phyloP scores from a whole-genome alignment of 768 basidiomycete genomes.

The Melanogaster broomeanus region DNA sequence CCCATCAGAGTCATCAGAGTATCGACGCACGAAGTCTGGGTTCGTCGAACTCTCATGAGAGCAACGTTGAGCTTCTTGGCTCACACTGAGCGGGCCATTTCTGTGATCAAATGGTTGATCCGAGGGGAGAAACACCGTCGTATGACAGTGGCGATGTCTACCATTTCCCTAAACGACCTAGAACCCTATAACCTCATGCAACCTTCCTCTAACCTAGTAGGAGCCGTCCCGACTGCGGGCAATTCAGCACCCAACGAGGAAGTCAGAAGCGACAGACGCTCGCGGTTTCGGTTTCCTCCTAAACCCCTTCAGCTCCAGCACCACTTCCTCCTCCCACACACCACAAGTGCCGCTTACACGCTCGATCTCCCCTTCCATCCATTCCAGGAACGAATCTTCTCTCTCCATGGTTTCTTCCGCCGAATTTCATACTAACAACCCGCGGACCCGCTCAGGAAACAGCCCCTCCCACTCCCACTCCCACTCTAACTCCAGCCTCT shows the following conservation, averaged over 20 bases:
- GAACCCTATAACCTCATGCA: constrained; percentile 14
- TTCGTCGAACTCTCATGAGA: constrained; percentile 19
- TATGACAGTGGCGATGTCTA: constrained; percentile 40
- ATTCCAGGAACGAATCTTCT: constrained; percentile 18
- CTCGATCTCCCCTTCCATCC: constrained; percentile 16
- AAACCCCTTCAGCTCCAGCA: constrained; percentile 37
- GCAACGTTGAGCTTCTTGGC: constrained; percentile 20
- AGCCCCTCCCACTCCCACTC: constrained; percentile 38
- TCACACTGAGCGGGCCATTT: constrained; percentile 14
- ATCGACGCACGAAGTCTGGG: constrained; percentile 18
- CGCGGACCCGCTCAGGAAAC: constrained; percentile 26
- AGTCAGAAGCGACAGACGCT: constrained; percentile 29
- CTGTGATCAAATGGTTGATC: constrained; percentile 27
- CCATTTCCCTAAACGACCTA: constrained; percentile 20
- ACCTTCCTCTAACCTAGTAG: not conserved
- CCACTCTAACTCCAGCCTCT: constrained; percentile 34
- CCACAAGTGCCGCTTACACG: constrained; percentile 13
- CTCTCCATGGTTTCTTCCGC: constrained; percentile 23
- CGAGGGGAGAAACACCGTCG: constrained; percentile 65
- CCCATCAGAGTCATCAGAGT: constrained; percentile 16
- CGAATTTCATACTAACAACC: constrained; percentile 20
- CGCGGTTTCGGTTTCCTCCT: constrained; percentile 54
- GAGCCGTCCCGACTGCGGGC: not conserved
- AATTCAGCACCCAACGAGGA: not conserved
- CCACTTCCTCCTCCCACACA: constrained; percentile 18